Evolutionary conservation across 83 land plant species (phyloP), one percentile per base, ranked within the genome.

Genomic region (Thuja plicata): DNA sequence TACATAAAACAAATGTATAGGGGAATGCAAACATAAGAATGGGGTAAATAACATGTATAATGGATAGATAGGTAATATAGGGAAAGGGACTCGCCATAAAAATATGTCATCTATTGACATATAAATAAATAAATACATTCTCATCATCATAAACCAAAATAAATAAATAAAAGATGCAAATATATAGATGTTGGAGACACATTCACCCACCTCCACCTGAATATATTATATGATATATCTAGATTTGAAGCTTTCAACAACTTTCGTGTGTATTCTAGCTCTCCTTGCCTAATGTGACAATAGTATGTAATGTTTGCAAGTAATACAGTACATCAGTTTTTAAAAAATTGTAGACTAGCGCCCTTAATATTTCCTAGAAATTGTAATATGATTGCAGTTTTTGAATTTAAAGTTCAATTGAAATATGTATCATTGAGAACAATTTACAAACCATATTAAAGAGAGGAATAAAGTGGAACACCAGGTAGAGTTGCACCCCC

Each of bases 401-500:
- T 60, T 0, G 0, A 21, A 60, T 19, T 5, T 5, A 5, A 19
- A 60, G 2, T 60, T 60, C 2, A 66, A 66, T 24, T 32, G 1
- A 27, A 21, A 5, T 8, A 21, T 24, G 24, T 6, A 62, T 62
- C n/a, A 8, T 24, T 8, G n/a, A 66, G 10, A 24, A 1, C 32
- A 27, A 27, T 27, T 66, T 66, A 8, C 73, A 24, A 76, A 76
- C 35, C 3, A 32, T 83, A 54, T 91, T 86, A 96, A 40, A 96
- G 94, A 30, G 95, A 93, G 45, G 98, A 95, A 90, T 91, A 92
- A 34, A 96, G 88, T 3, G 95, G 97, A 52, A 95, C 70, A 34
- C 97, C 93, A n/a, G 96, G 95, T 16, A 96, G 52, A 54, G 94
- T 90, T 34, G 92, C 92, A 9, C 98, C 98, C 41, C 95, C 94